Conservation (phyloP, 2,329 filamentous ascomycete species). For the Aspergillus phoenicis region DNA sequence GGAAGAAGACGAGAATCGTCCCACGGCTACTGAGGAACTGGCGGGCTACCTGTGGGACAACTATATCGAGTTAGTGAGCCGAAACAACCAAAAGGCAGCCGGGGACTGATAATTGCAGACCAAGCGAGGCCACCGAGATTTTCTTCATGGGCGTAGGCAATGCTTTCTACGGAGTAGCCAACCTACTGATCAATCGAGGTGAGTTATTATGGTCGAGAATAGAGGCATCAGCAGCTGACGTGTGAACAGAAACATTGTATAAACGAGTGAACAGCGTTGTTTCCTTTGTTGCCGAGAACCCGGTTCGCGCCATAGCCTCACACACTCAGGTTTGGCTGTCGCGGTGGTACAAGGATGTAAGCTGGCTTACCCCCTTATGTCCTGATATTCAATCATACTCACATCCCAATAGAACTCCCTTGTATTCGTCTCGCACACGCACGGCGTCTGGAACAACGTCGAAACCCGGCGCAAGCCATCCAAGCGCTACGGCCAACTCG, state of each 20-base stretch:
- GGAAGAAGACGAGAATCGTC: conserved; percentile 54
- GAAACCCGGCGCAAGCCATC: conserved; percentile 59
- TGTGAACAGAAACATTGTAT: conserved; percentile 58
- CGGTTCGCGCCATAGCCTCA: conserved; percentile 77
- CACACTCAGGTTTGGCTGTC: conserved; percentile 68
- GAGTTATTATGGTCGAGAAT: conserved; percentile 26
- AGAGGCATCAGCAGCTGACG: conserved; percentile 12
- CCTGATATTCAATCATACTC: not conserved
- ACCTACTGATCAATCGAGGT: conserved; percentile 78
- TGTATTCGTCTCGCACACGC: conserved; percentile 74
- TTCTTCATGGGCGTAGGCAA: conserved; percentile 89
- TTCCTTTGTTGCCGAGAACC: conserved; percentile 76
- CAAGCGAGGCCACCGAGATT: conserved; percentile 68
- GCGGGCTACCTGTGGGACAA: conserved; percentile 95
- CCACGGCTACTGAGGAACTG: conserved; percentile 65
- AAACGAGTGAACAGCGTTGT: conserved; percentile 70
- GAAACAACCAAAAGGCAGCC: not conserved
- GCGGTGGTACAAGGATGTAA: conserved; percentile 75
- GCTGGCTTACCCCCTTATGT: conserved; percentile 16
- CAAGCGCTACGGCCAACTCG: conserved; percentile 60
- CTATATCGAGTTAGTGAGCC: conserved; percentile 69
- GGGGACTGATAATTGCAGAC: conserved; percentile 45
- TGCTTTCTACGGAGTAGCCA: conserved; percentile 79
- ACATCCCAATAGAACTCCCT: conserved; percentile 60
- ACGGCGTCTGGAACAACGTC: conserved; percentile 72